These are phyloP conservation scores for Blastocystis sp. DNA, from an alignment of 352 stramenopile genomes.

Conservation along the genomic window DNA sequence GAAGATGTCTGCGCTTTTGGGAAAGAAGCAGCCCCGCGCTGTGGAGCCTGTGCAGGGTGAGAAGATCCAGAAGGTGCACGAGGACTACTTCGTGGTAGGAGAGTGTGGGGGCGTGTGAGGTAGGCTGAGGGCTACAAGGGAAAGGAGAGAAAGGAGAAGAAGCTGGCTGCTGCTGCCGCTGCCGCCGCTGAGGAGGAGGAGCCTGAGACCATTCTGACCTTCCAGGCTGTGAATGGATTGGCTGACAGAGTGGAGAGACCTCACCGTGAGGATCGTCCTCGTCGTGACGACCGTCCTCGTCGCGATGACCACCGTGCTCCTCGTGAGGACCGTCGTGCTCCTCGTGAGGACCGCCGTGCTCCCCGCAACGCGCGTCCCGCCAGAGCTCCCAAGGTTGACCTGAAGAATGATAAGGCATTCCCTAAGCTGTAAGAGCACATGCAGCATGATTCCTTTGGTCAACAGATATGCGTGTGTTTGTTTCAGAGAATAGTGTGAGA, in stretches of 20 bases:
- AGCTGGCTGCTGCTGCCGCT: not conserved
- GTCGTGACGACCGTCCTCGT: not conserved
- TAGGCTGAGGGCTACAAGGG: conserved; percentile 24
- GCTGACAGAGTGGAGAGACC: not conserved
- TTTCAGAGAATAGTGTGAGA: no score
- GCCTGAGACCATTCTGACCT: conserved; percentile 17
- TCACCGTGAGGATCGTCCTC: not conserved
- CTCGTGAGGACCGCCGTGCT: not conserved
- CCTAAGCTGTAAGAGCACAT: conserved; percentile 54
- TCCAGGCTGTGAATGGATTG: conserved; percentile 14
- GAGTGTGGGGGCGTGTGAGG: not conserved
- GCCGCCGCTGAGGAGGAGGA: not conserved
- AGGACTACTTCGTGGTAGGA: conserved; percentile 25
- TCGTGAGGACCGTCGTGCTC: not conserved
- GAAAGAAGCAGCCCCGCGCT: not conserved
- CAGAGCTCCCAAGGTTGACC: conserved; percentile 19
- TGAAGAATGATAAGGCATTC: conserved; percentile 39
- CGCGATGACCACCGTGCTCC: not conserved
- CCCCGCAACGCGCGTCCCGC: not conserved
- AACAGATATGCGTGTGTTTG: no score
- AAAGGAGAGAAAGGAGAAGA: conserved; percentile 17
- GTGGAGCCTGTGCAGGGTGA: not conserved
- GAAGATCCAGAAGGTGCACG: conserved; percentile 3
- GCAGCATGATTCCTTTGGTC: no score
- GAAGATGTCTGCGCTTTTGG: not conserved